Evolutionary conservation across 139 green algal species (phyloP).

Genomic region (Chlorella vulgaris): DNA sequence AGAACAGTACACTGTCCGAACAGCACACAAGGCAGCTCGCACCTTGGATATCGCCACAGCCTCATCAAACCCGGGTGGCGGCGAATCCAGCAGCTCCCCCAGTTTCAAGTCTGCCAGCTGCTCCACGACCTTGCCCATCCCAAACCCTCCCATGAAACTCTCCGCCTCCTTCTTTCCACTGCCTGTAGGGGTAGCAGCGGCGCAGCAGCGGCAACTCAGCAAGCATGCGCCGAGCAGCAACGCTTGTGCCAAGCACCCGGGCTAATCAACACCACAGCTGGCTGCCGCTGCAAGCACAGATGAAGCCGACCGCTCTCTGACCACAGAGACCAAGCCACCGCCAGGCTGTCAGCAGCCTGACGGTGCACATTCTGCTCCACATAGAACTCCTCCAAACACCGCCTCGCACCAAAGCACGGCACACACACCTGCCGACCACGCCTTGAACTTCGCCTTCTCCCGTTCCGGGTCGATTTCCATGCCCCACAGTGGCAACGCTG

Average conservation of each 20-base stretch:
- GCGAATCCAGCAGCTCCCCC: conserved; percentile 96
- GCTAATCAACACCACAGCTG: not conserved
- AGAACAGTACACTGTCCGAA: too few species aligned
- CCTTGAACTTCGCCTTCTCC: conserved; percentile 65
- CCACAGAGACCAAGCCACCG: too few species aligned
- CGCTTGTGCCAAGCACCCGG: too few species aligned
- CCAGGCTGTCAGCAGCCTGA: too few species aligned
- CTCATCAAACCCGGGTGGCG: conserved; percentile 95
- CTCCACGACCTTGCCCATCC: conserved; percentile 75
- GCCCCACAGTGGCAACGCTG: conserved; percentile 89
- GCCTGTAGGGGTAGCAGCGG: conserved; percentile 23
- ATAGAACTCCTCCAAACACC: not conserved
- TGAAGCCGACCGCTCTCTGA: too few species aligned
- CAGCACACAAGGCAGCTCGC: not conserved
- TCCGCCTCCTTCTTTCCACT: conserved; percentile 43
- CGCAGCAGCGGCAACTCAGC: not conserved
- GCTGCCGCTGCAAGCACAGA: too few species aligned
- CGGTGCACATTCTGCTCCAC: too few species aligned
- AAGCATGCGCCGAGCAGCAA: not conserved
- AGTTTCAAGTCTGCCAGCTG: conserved; percentile 93
- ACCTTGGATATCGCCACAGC: conserved; percentile 93
- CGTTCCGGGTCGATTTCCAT: conserved; percentile 93
- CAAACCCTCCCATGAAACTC: conserved; percentile 85
- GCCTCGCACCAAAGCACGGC: not conserved
- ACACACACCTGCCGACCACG: conserved; percentile 34